These are phyloP conservation scores for Solanum habrochaites DNA, from an alignment of 257 asterid genomes.

Conservation along the genomic window DNA sequence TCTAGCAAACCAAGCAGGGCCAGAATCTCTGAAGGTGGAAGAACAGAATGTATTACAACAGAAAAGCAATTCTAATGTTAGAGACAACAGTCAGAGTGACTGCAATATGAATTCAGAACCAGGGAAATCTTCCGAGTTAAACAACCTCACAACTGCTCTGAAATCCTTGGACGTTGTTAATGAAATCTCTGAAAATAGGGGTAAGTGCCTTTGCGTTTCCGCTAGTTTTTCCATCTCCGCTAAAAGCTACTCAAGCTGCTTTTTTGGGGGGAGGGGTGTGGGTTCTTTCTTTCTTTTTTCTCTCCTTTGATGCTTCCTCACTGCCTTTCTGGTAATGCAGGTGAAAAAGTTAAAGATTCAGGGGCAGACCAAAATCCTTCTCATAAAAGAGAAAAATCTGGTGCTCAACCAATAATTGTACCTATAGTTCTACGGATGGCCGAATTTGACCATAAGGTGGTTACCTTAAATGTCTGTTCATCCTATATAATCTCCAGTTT, in stretches of 20 bases:
- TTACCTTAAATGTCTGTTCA: background rate
- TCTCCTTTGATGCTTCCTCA: background rate
- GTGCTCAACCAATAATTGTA: constrained; percentile 78
- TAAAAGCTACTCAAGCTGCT: background rate
- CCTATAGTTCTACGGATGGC: constrained; percentile 92
- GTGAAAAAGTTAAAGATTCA: constrained; percentile 37
- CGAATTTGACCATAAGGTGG: constrained; percentile 92
- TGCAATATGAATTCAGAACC: constrained; percentile 13
- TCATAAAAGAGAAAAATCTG: constrained; percentile 49
- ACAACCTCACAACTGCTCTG: constrained; percentile 35
- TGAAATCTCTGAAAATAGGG: constrained; percentile 22
- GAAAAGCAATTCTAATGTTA: constrained; percentile 14
- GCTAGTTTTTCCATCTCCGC: background rate
- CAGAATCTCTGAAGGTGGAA: constrained; percentile 24
- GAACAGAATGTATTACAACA: constrained; percentile 24
- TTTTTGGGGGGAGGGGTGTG: background rate
- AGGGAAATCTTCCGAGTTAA: constrained; percentile 23
- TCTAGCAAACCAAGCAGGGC: constrained; percentile 37
- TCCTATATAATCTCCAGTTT: background rate
- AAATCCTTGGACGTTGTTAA: constrained; percentile 36
- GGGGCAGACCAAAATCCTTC: constrained; percentile 20
- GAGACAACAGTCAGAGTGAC: constrained; percentile 14
- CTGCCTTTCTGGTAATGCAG: constrained; percentile 18
- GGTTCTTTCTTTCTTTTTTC: background rate
- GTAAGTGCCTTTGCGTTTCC: constrained; percentile 11